A percentile compares a stretch with the other conserved stretches of the same genome.
These are phyloP conservation scores for Pseudogymnoascus sp. DNA, from an alignment of 2,329 filamentous ascomycete genomes.

Conservation along the genomic window DNA sequence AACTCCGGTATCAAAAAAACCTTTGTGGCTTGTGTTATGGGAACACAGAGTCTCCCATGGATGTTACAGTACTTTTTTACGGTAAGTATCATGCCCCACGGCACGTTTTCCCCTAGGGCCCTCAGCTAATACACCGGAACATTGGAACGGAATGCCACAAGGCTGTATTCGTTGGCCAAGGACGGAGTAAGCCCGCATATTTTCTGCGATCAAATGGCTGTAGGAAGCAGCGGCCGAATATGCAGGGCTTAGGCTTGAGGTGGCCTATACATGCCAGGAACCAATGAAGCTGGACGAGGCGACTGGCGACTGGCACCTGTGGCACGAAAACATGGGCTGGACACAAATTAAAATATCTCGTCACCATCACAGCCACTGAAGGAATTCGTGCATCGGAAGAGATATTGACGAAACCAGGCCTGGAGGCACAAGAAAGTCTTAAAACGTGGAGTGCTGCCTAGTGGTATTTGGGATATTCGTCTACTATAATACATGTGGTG, in stretches of 20 bases:
- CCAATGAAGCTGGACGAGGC: conserved; percentile 8
- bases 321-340: conserved; percentile 5
- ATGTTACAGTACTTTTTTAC: neutral
- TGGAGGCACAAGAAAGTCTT: conserved; percentile 1
- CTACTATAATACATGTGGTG: conserved; percentile 9
- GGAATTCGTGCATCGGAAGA: conserved; percentile 3
- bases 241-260: neutral
- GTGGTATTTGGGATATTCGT: neutral
- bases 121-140: neutral
- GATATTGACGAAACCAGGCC: neutral
- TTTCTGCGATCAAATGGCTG: neutral
- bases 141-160: conserved; percentile 8
- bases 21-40: conserved; percentile 9
- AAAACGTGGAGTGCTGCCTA: conserved; percentile 5
- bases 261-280: conserved; percentile 4
- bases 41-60: neutral
- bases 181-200: conserved; percentile 4
- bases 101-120: neutral
- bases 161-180: conserved; percentile 5
- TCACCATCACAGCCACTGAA: neutral
- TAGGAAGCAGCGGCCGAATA: neutral
- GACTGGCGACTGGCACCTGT: neutral
- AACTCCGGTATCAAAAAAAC: conserved; percentile 5
- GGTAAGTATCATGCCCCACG: conserved; percentile 3
- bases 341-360: conserved; percentile 5